These are phyloP conservation scores for Cymbomonas tetramitiformis DNA, from an alignment of 139 green algal genomes.

Conservation along the genomic window DNA sequence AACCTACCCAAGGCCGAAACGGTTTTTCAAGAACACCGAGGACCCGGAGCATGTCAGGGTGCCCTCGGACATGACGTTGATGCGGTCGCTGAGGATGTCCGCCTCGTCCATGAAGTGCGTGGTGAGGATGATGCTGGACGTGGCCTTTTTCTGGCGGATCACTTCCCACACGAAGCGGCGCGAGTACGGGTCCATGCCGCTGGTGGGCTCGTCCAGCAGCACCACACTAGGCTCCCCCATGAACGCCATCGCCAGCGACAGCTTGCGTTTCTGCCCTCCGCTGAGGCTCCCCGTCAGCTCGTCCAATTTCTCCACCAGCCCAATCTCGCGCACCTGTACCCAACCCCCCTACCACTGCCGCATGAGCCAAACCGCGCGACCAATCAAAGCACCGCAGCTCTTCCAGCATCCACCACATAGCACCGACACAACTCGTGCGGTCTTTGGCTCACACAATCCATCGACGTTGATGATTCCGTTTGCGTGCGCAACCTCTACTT, in stretches of 20 bases:
- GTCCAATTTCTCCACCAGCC: slow-evolving; percentile 25
- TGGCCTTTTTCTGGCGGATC: slow-evolving; percentile 66
- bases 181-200: slow-evolving; percentile 77
- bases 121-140: slow-evolving; percentile 38
- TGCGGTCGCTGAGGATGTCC: slow-evolving; percentile 36
- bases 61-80: slow-evolving; percentile 36
- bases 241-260: slow-evolving; percentile 61
- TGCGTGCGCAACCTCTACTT: too few species aligned
- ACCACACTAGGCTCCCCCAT: slow-evolving; percentile 77
- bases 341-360: too few species aligned
- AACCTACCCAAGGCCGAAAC: slow-evolving; percentile 22
- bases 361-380: too few species aligned
- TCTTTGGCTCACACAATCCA: too few species aligned
- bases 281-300: slow-evolving; percentile 11
- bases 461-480: too few species aligned
- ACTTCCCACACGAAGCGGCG: slow-evolving; percentile 78
- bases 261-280: slow-evolving; percentile 35
- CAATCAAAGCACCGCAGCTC: too few species aligned
- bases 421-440: too few species aligned
- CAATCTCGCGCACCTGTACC: slow-evolving; percentile 10
- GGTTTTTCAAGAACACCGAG: slow-evolving; percentile 29
- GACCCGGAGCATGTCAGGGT: slow-evolving; percentile 28
- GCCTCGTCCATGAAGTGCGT: slow-evolving; percentile 45
- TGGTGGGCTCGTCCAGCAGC: slow-evolving; percentile 87
- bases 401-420: too few species aligned